phyloP scores from a whole-genome alignment of 2,329 filamentous ascomycete species.

The Leptographium flavum region DNA sequence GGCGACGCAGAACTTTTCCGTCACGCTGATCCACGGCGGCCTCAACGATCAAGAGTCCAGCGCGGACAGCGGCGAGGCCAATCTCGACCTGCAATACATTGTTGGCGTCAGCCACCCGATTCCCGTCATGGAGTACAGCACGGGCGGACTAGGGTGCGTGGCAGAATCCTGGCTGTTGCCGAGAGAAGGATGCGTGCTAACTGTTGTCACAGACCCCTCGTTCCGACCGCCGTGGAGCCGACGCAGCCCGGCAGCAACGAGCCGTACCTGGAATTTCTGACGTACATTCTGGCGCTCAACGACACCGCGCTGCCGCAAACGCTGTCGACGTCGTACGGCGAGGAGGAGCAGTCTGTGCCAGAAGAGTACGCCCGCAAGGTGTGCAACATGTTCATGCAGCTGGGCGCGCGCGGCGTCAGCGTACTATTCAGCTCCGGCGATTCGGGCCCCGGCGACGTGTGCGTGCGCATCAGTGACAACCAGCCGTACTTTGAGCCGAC shows the following conservation, averaged over 20 bases:
- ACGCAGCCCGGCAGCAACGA: conserved; percentile 43
- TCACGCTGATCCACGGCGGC: conserved; percentile 41
- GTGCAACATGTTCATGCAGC: conserved; percentile 49
- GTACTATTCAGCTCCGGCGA: conserved; percentile 46
- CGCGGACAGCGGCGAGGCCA: conserved; percentile 36
- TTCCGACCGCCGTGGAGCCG: conserved; percentile 35
- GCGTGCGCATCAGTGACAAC: conserved; percentile 37
- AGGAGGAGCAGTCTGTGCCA: conserved; percentile 51
- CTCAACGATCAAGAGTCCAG: conserved; percentile 29
- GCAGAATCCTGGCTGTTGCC: too few relatives aligned
- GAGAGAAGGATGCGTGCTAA: conserved; percentile 12
- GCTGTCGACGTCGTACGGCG: conserved; percentile 52
- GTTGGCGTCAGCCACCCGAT: conserved; percentile 38
- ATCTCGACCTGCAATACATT: conserved; percentile 49
- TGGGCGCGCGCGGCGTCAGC: conserved; percentile 52
- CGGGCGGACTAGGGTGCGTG: conserved; percentile 32
- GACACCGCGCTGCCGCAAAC: conserved; percentile 41
- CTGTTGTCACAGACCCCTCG: conserved; percentile 31
- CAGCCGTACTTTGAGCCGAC: conserved; percentile 24
- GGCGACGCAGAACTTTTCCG: conserved; percentile 36
- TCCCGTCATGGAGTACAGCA: conserved; percentile 43
- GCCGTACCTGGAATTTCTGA: conserved; percentile 50
- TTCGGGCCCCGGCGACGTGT: conserved; percentile 50
- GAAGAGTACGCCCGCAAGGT: conserved; percentile 44
- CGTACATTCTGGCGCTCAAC: conserved; percentile 38